Base-by-base conservation (phyloP, 768 basidiomycete species). In the Leccinellum albellum region DNA sequence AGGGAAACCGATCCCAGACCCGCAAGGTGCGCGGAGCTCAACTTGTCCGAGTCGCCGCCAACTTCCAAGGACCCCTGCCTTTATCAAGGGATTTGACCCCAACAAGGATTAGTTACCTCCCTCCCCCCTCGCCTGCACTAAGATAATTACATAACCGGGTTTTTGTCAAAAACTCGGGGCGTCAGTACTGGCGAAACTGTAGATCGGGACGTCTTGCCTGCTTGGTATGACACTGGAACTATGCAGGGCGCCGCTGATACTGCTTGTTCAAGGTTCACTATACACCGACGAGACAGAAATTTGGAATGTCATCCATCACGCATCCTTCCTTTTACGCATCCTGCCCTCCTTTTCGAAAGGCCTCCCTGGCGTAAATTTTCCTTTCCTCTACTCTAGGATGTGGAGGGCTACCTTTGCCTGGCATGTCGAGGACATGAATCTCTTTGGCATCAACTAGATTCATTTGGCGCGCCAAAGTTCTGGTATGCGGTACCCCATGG, bases 391-490 rank as follows among this genome's bases (percentile, higher is more conserved):
- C 73, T 98, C 94, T 70, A 97, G 97, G 61, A 98, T 98, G 95
- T 99, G 97, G 97, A 81, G 94, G 51, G 96, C 96, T 23, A 94
- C 94, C 0, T 98, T 98, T 73, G 92, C 94, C 0, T 99, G 97
- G 96, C 97, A 99, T 65, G 97, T 99, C 49, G 97, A 99, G 73
- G 97, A 99, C 72, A 97, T 98, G 91, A 97, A 99, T 68, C 80
- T 99, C 1, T 98, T 96, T 74, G 95, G 93, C 55, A 98, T 99
- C 76, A 99, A 99, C 69, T 98, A 94, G 70, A 92, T 99, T 54
- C 97, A 99, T 72, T 98, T 64, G 97, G 97, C 0, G 94, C 95
- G 0, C 94, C 95, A 2, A 98, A 92, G 64, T 89, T 90, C 66
- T 99, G 97, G 97, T 98, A 98, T 71, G 88, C 94, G 2, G 80